These are phyloP conservation scores for Fusarium secorum DNA, from an alignment of 2,329 filamentous ascomycete species.

Conservation along the genomic window DNA sequence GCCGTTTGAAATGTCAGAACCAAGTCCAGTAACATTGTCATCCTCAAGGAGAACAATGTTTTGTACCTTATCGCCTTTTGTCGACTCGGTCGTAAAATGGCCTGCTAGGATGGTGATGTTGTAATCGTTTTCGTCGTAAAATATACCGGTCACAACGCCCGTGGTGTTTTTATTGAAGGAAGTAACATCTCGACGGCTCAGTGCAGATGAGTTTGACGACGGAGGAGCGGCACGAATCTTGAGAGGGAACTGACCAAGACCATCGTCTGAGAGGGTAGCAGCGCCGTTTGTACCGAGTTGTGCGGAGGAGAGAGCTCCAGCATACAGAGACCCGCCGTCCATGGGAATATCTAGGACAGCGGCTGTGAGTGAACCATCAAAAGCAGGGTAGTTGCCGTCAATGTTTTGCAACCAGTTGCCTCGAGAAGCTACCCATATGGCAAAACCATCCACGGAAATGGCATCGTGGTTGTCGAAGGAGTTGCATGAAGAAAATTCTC, in stretches of 20 bases:
- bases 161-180: constrained; percentile 55
- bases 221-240: constrained; percentile 54
- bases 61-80: constrained; percentile 74
- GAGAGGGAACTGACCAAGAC: constrained; percentile 65
- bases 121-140: constrained; percentile 72
- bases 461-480: constrained; percentile 70
- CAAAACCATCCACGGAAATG: constrained; percentile 76
- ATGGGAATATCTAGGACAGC: constrained; percentile 70
- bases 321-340: constrained; percentile 73
- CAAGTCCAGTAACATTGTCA: constrained; percentile 76
- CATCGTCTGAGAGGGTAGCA: constrained; percentile 66
- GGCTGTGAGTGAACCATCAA: constrained; percentile 77
- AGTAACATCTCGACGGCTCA: constrained; percentile 57
- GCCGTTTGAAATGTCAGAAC: constrained; percentile 69
- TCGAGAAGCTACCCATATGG: constrained; percentile 87
- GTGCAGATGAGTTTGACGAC: constrained; percentile 47
- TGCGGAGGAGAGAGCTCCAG: constrained; percentile 82
- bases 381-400: constrained; percentile 66
- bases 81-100: constrained; percentile 77
- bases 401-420: constrained; percentile 90
- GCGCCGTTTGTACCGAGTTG: constrained; percentile 77
- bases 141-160: constrained; percentile 80
- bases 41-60: constrained; percentile 87
- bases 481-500: constrained; percentile 77
- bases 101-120: constrained; percentile 91